Conservation (phyloP, 495 filamentous ascomycete species). For the Xylaria curta region DNA sequence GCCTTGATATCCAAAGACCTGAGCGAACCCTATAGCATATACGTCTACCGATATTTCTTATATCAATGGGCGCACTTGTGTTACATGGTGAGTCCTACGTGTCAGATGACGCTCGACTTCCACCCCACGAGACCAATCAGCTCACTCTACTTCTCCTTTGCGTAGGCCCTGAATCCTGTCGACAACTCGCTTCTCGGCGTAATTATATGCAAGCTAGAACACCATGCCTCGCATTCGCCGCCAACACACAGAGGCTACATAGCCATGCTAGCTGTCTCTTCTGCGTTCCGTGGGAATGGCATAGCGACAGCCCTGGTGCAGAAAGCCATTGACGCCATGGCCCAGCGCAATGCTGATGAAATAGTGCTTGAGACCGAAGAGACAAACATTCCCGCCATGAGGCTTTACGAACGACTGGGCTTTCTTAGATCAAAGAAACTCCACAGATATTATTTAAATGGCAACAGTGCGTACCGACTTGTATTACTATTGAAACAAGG, state of each 20-base stretch:
- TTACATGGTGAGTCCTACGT: slow-evolving; percentile 69
- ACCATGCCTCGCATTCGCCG: slow-evolving; percentile 70
- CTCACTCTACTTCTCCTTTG: slow-evolving; percentile 15
- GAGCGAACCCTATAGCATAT: slow-evolving; percentile 99
- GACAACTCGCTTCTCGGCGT: slow-evolving; percentile 73
- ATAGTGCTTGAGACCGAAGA: slow-evolving; percentile 97
- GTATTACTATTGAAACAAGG: slow-evolving; percentile 76
- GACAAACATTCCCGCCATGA: slow-evolving; percentile 89
- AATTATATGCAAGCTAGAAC: slow-evolving; percentile 95
- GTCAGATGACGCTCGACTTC: not conserved
- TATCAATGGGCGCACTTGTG: slow-evolving; percentile 98
- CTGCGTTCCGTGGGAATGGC: slow-evolving; percentile 79
- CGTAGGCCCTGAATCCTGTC: slow-evolving; percentile 69
- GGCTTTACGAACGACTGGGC: slow-evolving; percentile 90
- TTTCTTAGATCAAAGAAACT: slow-evolving; percentile 93
- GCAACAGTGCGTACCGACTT: slow-evolving; percentile 90
- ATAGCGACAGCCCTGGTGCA: slow-evolving; percentile 89
- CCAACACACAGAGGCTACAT: slow-evolving; percentile 93
- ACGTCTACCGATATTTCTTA: slow-evolving; percentile 98
- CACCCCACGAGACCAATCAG: not conserved
- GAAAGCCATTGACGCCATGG: slow-evolving; percentile 94
- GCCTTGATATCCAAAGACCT: slow-evolving; percentile 95
- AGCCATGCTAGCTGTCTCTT: slow-evolving; percentile 91
- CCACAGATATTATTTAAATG: slow-evolving; percentile 96
- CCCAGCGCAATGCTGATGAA: slow-evolving; percentile 82